Evolutionary conservation across 2,329 filamentous ascomycete genomes (phyloP).

Genomic region (Colletotrichum camelliae): DNA sequence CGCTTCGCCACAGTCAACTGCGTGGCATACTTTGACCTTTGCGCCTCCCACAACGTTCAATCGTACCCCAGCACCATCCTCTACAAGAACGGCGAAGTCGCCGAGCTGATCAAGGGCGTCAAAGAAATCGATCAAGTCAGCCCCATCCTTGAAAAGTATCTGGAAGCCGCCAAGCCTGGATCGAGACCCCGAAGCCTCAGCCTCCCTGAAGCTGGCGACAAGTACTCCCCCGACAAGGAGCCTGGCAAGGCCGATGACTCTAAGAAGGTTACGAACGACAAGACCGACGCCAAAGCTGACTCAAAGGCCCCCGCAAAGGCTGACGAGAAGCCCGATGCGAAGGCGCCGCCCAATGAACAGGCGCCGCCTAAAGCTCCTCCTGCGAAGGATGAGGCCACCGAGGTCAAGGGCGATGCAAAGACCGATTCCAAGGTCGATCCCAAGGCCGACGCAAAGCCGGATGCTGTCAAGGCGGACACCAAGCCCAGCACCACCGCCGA

Average conservation of each 20-base stretch:
- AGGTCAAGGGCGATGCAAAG: slow-evolving; percentile 27
- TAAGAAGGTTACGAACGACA: slow-evolving; percentile 23
- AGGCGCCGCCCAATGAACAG: slow-evolving; percentile 25
- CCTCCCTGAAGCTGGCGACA: slow-evolving; percentile 75
- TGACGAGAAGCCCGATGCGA: slow-evolving; percentile 36
- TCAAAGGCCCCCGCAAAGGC: slow-evolving; percentile 24
- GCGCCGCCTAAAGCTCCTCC: slow-evolving; percentile 10
- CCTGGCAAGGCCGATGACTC: slow-evolving; percentile 33
- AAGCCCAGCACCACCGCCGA: slow-evolving; percentile 24
- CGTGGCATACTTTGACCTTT: slow-evolving; percentile 80
- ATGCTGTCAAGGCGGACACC: slow-evolving; percentile 17
- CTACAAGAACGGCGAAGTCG: slow-evolving; percentile 77
- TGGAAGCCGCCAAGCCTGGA: slow-evolving; percentile 82
- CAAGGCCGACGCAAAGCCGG: slow-evolving; percentile 32
- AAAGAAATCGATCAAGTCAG: slow-evolving; percentile 73
- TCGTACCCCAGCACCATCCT: slow-evolving; percentile 80
- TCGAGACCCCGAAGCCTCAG: slow-evolving; percentile 72
- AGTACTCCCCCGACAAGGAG: slow-evolving; percentile 38
- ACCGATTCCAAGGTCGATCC: slow-evolving; percentile 22
- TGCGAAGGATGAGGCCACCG: slow-evolving; percentile 26
- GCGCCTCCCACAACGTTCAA: slow-evolving; percentile 68
- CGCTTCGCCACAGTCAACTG: slow-evolving; percentile 89
- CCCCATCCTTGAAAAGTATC: slow-evolving; percentile 73
- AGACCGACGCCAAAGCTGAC: slow-evolving; percentile 25
- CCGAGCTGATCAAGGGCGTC: slow-evolving; percentile 68